phyloP scores from a whole-genome alignment of 768 basidiomycete species.

The Lentinula detonsa region DNA sequence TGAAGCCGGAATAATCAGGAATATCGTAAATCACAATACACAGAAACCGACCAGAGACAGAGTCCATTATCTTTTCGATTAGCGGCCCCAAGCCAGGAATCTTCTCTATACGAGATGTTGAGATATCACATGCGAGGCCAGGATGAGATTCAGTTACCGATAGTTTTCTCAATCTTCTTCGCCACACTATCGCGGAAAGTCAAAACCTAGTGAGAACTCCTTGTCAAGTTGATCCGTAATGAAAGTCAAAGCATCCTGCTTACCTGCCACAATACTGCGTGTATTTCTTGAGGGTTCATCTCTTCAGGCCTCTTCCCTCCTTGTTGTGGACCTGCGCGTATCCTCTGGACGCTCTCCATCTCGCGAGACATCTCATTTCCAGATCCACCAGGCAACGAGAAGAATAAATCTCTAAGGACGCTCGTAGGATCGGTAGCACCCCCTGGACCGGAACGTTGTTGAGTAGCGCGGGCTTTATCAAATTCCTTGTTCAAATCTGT shows the following conservation, averaged over 20 bases:
- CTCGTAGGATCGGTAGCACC: constrained; percentile 32
- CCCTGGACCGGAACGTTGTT: constrained; percentile 29
- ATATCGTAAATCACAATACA: neutral
- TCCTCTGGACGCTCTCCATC: constrained; percentile 66
- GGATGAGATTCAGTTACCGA: constrained; percentile 34
- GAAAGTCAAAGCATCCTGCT: too few relatives aligned
- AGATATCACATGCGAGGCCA: neutral
- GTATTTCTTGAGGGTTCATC: constrained; percentile 87
- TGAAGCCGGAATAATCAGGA: neutral
- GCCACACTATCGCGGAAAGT: constrained; percentile 77
- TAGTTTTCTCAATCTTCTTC: constrained; percentile 75
- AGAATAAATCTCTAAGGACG: constrained; percentile 54
- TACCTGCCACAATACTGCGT: constrained; percentile 80
- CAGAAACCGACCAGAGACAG: constrained; percentile 47
- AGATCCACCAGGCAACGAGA: constrained; percentile 54
- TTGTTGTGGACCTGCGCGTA: constrained; percentile 50
- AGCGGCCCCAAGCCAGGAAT: constrained; percentile 74
- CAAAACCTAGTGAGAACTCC: constrained; percentile 31
- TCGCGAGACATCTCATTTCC: constrained; percentile 66
- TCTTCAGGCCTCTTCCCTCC: constrained; percentile 70
- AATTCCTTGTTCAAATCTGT: constrained; percentile 80
- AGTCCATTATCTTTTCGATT: constrained; percentile 75
- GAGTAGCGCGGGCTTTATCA: constrained; percentile 57
- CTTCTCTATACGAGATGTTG: constrained; percentile 42
- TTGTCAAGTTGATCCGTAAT: constrained; percentile 63